Evolutionary conservation across 2,329 filamentous ascomycete genomes (phyloP).

Genomic region (Cyphellophora europaea): DNA sequence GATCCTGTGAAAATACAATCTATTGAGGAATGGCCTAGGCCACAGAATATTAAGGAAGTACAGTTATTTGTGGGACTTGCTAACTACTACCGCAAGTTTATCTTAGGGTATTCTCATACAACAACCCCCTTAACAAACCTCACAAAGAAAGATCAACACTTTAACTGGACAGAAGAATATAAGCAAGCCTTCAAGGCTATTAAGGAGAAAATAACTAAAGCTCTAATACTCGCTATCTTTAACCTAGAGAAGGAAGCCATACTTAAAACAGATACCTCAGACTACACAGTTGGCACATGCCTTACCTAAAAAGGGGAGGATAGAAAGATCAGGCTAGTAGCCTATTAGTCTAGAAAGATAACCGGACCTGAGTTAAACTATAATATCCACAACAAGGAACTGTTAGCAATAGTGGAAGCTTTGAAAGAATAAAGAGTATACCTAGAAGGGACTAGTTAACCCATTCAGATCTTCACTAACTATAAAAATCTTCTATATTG

Average conservation of each 20-base stretch:
- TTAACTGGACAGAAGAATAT: constrained; percentile 7
- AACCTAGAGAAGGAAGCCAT: constrained; percentile 10
- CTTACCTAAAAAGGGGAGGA: constrained; percentile 12
- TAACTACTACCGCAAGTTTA: constrained; percentile 26
- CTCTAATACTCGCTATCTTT: constrained; percentile 12
- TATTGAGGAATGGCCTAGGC: constrained; percentile 14
- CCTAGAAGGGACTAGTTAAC: constrained; percentile 10
- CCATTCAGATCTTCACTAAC: constrained; percentile 8
- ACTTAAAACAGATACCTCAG: constrained; percentile 17
- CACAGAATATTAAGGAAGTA: constrained; percentile 14
- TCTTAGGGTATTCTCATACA: constrained; percentile 19
- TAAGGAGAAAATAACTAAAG: constrained; percentile 11
- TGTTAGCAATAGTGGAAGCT: constrained; percentile 12
- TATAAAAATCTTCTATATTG: constrained; percentile 23
- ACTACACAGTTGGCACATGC: constrained; percentile 11
- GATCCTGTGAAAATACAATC: constrained; percentile 9
- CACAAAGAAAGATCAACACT: constrained; percentile 7
- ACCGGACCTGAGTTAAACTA: constrained; percentile 4
- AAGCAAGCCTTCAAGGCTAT: constrained; percentile 16
- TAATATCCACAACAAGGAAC: constrained; percentile 4
- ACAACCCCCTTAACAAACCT: constrained; percentile 15
- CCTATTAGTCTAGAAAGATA: constrained; percentile 6
- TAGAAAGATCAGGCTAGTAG: constrained; percentile 3
- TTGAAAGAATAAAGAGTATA: constrained; percentile 21
- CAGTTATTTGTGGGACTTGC: constrained; percentile 22